phyloP scores from a whole-genome alignment of 148 eudicot species.

The Nepenthes mirabilis region DNA sequence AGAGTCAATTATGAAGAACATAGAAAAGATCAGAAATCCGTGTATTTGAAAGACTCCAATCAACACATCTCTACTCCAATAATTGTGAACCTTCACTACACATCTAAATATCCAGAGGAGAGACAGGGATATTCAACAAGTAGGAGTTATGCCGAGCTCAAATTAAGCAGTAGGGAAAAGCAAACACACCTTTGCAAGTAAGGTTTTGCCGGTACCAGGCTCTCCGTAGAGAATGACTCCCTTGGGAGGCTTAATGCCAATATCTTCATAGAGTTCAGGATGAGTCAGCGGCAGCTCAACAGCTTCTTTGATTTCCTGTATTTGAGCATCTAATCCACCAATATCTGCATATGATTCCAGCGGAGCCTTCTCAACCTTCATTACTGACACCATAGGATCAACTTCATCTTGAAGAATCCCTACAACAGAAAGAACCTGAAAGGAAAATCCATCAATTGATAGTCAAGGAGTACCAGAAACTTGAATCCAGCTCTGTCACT shows the following conservation, averaged over 20 bases:
- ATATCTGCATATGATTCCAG: slow-evolving; percentile 96
- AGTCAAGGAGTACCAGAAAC: no score
- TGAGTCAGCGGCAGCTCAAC: slow-evolving; percentile 96
- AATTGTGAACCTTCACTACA: no score
- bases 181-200: slow-evolving; percentile 80
- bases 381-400: slow-evolving; percentile 97
- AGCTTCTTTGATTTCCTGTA: slow-evolving; percentile 97
- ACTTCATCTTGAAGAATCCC: slow-evolving; percentile 98
- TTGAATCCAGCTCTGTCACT: no score
- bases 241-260: slow-evolving; percentile 96
- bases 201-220: slow-evolving; percentile 95
- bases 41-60: no score
- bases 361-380: slow-evolving; percentile 99
- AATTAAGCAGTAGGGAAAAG: no score
- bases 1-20: no score
- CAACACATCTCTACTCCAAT: no score
- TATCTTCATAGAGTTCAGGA: slow-evolving; percentile 95
- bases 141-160: no score
- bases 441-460: not conserved
- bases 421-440: slow-evolving; percentile 95
- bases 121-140: no score
- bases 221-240: slow-evolving; percentile 97
- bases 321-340: slow-evolving; percentile 95
- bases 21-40: no score
- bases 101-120: no score